phyloP scores from a whole-genome alignment of 1,139 yeast genomes.

The Saccharomyces hybrid region DNA sequence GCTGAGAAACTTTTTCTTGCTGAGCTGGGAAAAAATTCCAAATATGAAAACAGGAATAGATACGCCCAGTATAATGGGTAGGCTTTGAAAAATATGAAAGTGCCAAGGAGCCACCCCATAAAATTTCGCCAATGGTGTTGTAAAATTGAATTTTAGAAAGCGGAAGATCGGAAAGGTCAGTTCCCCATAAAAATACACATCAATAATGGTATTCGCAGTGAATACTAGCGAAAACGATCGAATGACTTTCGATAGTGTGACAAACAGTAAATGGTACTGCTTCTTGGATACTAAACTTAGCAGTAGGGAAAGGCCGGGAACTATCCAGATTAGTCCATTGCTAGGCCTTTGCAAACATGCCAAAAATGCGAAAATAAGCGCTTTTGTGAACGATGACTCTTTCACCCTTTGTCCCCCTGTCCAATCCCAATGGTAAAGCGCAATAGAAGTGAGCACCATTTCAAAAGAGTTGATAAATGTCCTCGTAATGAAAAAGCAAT shows the following conservation, averaged over 20 bases:
- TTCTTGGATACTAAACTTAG: conserved; percentile 13
- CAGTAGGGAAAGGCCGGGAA: conserved; percentile 43
- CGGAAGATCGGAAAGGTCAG: conserved; percentile 57
- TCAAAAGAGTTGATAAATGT: conserved; percentile 86
- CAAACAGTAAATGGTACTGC: conserved; percentile 9
- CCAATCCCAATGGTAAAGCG: conserved; percentile 73
- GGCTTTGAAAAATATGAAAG: conserved; percentile 73
- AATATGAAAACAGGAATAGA: conserved; percentile 53
- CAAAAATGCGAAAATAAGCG: conserved; percentile 42
- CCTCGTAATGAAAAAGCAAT: conserved; percentile 73
- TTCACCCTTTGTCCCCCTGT: conserved; percentile 24
- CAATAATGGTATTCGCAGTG: conserved; percentile 39
- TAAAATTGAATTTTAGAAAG: conserved; percentile 69
- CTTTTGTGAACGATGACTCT: conserved; percentile 17
- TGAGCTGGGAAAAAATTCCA: conserved; percentile 32
- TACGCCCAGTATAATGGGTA: conserved; percentile 67
- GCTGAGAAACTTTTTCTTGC: conserved; percentile 1
- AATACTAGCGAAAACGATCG: conserved; percentile 30
- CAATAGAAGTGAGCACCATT: conserved; percentile 61
- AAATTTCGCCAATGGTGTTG: conserved; percentile 65
- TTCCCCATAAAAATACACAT: conserved; percentile 52
- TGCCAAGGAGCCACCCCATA: conserved; percentile 86
- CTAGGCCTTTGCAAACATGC: conserved; percentile 78
- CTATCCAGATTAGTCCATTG: conserved; percentile 66
- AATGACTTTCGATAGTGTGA: conserved; percentile 24